Percentiles rank a stretch among this genome's conserved stretches.
These are phyloP conservation scores for Gaultheria prostrata DNA, from an alignment of 148 eudicot species.

Conservation along the genomic window DNA sequence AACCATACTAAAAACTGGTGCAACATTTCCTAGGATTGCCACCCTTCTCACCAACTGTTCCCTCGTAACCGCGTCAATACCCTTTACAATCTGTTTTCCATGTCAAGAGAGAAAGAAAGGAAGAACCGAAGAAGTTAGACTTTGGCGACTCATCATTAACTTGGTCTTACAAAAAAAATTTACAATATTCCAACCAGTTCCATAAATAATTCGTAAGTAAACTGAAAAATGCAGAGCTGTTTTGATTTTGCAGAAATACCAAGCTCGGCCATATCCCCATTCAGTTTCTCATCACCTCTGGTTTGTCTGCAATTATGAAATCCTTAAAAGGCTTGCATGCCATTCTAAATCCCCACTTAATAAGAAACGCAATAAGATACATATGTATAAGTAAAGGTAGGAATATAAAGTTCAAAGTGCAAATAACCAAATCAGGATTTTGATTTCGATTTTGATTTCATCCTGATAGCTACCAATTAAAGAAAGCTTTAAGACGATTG, in stretches of 20 bases:
- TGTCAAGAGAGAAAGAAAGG: constrained; percentile 10
- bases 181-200: constrained; percentile 15
- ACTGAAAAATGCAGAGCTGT: constrained; percentile 31
- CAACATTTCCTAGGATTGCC: constrained; percentile 51
- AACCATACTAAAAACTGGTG: constrained; percentile 64
- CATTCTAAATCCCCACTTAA: too few species aligned
- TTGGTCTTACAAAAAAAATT: too few species aligned
- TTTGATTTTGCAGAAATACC: constrained; percentile 68
- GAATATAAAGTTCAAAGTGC: too few species aligned
- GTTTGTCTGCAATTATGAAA: constrained; percentile 89
- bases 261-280: constrained; percentile 91
- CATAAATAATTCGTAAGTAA: too few species aligned
- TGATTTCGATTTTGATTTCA: too few species aligned
- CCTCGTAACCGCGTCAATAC: constrained; percentile 91
- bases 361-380: too few species aligned
- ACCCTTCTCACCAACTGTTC: constrained; percentile 71
- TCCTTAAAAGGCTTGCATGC: constrained; percentile 99
- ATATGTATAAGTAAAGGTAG: too few species aligned
- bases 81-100: constrained; percentile 79
- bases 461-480: too few species aligned
- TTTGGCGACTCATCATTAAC: too few species aligned
- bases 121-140: constrained; percentile 8
- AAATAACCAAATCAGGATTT: too few species aligned
- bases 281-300: constrained; percentile 85
- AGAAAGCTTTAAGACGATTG: too few species aligned